phyloP scores from a whole-genome alignment of 208 protist species.

The Crithidia expoeki region DNA sequence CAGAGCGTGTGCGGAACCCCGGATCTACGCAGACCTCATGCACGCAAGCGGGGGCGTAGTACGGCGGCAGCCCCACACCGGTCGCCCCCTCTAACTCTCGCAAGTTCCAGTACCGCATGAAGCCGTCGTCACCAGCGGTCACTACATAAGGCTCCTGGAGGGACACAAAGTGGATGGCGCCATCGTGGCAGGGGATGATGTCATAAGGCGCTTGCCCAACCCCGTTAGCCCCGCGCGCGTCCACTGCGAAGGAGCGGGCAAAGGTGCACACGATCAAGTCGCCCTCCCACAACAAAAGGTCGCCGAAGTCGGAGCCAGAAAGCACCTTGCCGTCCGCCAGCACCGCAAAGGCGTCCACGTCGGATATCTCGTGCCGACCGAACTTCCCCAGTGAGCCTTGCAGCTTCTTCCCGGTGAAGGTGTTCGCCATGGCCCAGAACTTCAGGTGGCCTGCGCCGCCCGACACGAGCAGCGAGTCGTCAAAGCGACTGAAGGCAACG shows the following conservation, averaged over 20 bases:
- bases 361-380: conserved; percentile 96
- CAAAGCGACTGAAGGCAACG: conserved; percentile 92
- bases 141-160: conserved; percentile 83
- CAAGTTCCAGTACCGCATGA: conserved; percentile 95
- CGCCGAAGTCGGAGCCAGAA: conserved; percentile 94
- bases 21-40: conserved; percentile 64
- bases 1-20: conserved; percentile 62
- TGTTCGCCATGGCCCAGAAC: conserved; percentile 98
- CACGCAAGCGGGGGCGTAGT: conserved; percentile 83
- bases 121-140: conserved; percentile 96
- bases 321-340: conserved; percentile 96
- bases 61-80: conserved; percentile 71
- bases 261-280: conserved; percentile 96
- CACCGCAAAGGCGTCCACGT: conserved; percentile 93
- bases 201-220: conserved; percentile 38
- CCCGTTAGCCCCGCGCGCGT: conserved; percentile 24
- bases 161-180: conserved; percentile 88
- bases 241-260: conserved; percentile 39
- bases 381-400: conserved; percentile 98
- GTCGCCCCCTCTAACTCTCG: conserved; percentile 93
- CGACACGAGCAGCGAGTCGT: conserved; percentile 93
- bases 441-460: conserved; percentile 96
- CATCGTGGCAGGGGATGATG: conserved; percentile 77
- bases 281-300: conserved; percentile 97
- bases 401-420: conserved; percentile 98